Conservation (phyloP, 1,139 yeast species). For the Hyphopichia khmerensis region DNA sequence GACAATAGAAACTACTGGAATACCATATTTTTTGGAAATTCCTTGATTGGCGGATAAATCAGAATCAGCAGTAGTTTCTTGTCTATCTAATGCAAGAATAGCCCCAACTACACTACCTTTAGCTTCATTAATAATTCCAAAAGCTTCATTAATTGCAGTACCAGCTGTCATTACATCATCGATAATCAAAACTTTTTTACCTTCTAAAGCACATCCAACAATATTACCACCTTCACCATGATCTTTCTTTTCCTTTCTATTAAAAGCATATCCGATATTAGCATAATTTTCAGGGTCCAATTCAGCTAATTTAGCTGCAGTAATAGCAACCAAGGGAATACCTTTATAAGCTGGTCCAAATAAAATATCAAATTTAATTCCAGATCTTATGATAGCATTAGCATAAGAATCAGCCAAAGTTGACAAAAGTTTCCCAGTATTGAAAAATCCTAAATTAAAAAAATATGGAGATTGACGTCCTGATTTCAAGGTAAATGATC, state of each 20-base stretch:
- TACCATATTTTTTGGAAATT: slow-evolving; percentile 66
- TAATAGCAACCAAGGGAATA: slow-evolving; percentile 90
- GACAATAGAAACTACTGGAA: slow-evolving; percentile 84
- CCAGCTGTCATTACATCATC: slow-evolving; percentile 99
- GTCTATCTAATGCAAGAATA: slow-evolving; percentile 91
- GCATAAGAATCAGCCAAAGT: slow-evolving; percentile 88
- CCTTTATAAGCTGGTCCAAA: slow-evolving; percentile 99
- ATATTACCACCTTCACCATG: slow-evolving; percentile 98
- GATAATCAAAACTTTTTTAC: slow-evolving; percentile 74
- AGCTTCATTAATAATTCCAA: slow-evolving; percentile 68
- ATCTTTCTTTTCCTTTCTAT: slow-evolving; percentile 91
- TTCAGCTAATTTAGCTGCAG: slow-evolving; percentile 89
- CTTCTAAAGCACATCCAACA: slow-evolving; percentile 78
- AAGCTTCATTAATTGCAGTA: slow-evolving; percentile 94
- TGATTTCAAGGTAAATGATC: slow-evolving; percentile 83
- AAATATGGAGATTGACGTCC: slow-evolving; percentile 96
- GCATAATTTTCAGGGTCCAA: slow-evolving; percentile 75
- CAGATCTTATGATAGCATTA: slow-evolving; percentile 75
- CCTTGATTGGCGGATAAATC: slow-evolving; percentile 78
- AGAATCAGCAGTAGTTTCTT: slow-evolving; percentile 75
- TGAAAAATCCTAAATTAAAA: slow-evolving; percentile 89
- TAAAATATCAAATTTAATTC: slow-evolving; percentile 80
- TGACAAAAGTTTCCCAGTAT: slow-evolving; percentile 74
- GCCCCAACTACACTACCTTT: slow-evolving; percentile 79
- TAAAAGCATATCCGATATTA: slow-evolving; percentile 67